Evolutionary conservation across 2,329 filamentous ascomycete species (phyloP).

Genomic region (Microdochium trichocladiopsis): DNA sequence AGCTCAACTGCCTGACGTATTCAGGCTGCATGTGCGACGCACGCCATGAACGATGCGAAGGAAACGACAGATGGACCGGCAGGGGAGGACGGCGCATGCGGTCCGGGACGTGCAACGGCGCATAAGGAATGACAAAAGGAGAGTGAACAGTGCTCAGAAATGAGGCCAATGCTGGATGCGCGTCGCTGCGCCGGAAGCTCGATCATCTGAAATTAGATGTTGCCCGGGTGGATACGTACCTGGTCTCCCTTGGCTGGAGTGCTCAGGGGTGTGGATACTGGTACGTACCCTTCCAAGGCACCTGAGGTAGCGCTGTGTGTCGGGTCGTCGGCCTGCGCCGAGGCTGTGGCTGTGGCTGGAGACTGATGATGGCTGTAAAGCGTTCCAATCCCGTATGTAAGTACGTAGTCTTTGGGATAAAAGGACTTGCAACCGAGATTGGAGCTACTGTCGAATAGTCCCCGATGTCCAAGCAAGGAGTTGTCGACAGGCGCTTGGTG

Average conservation of each 20-base stretch:
- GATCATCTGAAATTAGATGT: not conserved
- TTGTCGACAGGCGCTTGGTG: too few species aligned
- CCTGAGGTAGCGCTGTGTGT: not conserved
- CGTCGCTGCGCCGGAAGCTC: not conserved
- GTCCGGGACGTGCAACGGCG: not conserved
- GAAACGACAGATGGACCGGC: not conserved
- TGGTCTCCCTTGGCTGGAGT: not conserved
- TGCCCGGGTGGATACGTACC: not conserved
- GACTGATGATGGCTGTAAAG: too few species aligned
- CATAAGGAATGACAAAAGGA: not conserved
- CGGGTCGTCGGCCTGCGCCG: too few species aligned
- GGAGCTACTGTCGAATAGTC: too few species aligned
- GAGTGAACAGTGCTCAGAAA: not conserved
- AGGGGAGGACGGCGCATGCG: not conserved
- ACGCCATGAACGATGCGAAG: not conserved
- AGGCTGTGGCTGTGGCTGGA: not conserved
- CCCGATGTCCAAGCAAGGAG: too few species aligned
- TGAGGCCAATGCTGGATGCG: constrained; percentile 1
- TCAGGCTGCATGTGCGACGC: not conserved
- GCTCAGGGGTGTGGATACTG: not conserved
- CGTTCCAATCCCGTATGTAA: too few species aligned
- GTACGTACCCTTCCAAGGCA: not conserved
- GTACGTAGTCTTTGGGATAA: too few species aligned
- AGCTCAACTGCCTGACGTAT: not conserved
- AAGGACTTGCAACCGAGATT: too few species aligned